Conservation (phyloP, 2,329 filamentous ascomycete species). For the Tolypocladium cylindrosporum region DNA sequence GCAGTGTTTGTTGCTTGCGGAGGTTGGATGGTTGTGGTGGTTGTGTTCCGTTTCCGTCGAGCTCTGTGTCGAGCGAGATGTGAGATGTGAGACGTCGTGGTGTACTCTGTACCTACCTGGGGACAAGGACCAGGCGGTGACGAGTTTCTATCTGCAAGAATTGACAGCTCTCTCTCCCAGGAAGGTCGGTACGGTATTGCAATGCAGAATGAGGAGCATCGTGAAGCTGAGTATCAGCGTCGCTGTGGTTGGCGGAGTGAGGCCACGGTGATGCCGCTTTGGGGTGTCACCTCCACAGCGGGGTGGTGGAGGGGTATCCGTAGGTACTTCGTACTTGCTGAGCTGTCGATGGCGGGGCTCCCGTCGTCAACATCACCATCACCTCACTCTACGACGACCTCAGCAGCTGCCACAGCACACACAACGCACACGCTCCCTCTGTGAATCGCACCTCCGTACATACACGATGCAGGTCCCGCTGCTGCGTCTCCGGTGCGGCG, state of each 20-base stretch:
- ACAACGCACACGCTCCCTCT: not conserved
- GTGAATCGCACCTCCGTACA: not conserved
- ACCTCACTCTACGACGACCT: not conserved
- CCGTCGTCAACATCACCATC: not conserved
- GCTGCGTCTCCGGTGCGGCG: conserved; percentile 77
- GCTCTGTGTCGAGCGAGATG: not conserved
- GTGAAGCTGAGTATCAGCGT: not conserved
- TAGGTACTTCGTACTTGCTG: too few species aligned
- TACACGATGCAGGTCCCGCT: conserved; percentile 62
- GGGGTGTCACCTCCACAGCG: not conserved
- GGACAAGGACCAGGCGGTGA: not conserved
- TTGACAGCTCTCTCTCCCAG: too few species aligned
- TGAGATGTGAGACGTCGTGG: not conserved
- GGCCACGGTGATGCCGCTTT: not conserved
- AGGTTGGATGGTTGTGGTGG: not conserved
- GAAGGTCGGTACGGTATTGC: too few species aligned
- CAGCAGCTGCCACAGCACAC: not conserved
- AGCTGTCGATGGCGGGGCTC: not conserved
- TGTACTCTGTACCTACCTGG: not conserved
- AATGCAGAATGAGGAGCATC: not conserved
- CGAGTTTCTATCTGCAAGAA: too few species aligned
- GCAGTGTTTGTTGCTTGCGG: not conserved
- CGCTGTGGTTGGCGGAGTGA: not conserved
- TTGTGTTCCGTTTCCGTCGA: not conserved
- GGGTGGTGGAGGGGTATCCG: not conserved